These are phyloP conservation scores for Ceratobasidium papillatum DNA, from an alignment of 1,284 basidiomycete genomes.

Conservation along the genomic window DNA sequence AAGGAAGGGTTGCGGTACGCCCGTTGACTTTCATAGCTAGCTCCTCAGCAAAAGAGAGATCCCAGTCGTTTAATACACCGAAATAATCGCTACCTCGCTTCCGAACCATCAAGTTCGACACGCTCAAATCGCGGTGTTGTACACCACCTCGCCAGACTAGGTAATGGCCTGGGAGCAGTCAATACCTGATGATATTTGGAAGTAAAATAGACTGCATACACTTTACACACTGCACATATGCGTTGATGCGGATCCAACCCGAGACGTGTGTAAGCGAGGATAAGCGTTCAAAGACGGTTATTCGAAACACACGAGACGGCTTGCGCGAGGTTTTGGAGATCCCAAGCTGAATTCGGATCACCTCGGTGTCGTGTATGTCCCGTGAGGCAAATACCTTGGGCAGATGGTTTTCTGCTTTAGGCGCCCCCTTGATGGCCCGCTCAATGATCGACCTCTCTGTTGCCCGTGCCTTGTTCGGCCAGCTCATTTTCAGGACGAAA, in stretches of 20 bases:
- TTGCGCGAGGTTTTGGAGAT: background rate
- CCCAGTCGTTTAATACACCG: conserved; percentile 5
- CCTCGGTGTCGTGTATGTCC: background rate
- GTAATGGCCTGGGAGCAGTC: background rate
- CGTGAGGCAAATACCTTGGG: background rate
- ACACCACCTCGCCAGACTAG: background rate
- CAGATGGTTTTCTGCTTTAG: background rate
- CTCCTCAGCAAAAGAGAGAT: background rate
- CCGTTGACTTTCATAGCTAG: background rate
- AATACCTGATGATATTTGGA: background rate
- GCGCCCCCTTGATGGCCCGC: background rate
- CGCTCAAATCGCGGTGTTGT: background rate
- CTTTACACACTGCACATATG: background rate
- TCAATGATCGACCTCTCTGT: background rate
- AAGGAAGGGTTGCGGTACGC: background rate
- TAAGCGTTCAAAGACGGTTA: background rate
- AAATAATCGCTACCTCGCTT: background rate
- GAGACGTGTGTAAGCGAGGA: background rate
- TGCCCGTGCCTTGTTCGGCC: background rate
- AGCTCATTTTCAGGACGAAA: background rate
- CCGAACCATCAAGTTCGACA: background rate
- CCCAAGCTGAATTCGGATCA: background rate
- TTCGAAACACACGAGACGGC: background rate
- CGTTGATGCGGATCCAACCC: background rate
- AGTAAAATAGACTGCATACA: background rate